Evolutionary conservation across 2,329 filamentous ascomycete species (phyloP).

Genomic region (Colletotrichum sansevieriae): DNA sequence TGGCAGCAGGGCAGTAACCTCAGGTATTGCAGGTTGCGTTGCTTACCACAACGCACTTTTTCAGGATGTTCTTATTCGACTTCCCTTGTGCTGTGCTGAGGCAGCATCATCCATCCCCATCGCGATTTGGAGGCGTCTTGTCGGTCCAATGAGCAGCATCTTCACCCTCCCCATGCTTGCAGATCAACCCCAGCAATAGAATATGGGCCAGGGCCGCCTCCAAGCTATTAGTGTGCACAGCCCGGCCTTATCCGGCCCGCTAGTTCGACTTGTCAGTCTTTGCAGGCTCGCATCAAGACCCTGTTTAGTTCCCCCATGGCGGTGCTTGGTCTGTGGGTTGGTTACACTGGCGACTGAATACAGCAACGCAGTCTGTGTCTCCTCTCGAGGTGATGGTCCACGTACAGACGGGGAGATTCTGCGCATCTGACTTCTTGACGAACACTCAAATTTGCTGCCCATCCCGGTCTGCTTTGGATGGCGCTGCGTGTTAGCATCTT

Average conservation of each 20-base stretch:
- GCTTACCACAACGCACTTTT: conserved; percentile 3
- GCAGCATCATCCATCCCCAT: neutral
- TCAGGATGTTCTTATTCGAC: conserved; percentile 31
- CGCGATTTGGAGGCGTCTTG: conserved; percentile 3
- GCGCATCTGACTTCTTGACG: neutral
- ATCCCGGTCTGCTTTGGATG: neutral
- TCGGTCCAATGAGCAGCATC: conserved; percentile 21
- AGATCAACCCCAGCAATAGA: neutral
- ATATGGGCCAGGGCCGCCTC: conserved; percentile 21
- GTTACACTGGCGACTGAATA: conserved; percentile 20
- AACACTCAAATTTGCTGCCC: conserved; percentile 7
- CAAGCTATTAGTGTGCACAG: conserved; percentile 36
- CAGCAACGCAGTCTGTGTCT: conserved; percentile 19
- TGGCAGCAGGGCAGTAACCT: conserved; percentile 16
- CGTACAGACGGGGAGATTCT: conserved; percentile 25
- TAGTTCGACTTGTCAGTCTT: conserved; percentile 7
- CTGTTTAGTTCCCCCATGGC: neutral
- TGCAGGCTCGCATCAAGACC: conserved; percentile 3
- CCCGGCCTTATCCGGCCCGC: conserved; percentile 37
- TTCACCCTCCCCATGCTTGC: conserved; percentile 31
- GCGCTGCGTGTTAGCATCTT: conserved; percentile 36
- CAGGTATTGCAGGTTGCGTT: conserved; percentile 2
- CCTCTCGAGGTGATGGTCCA: conserved; percentile 11
- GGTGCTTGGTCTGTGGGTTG: conserved; percentile 29
- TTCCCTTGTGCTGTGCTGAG: conserved; percentile 28